A percentile compares a stretch with the other conserved stretches of the same genome.
phyloP scores from a whole-genome alignment of 495 filamentous ascomycete genomes.

The Aspergillus bertholletiae region DNA sequence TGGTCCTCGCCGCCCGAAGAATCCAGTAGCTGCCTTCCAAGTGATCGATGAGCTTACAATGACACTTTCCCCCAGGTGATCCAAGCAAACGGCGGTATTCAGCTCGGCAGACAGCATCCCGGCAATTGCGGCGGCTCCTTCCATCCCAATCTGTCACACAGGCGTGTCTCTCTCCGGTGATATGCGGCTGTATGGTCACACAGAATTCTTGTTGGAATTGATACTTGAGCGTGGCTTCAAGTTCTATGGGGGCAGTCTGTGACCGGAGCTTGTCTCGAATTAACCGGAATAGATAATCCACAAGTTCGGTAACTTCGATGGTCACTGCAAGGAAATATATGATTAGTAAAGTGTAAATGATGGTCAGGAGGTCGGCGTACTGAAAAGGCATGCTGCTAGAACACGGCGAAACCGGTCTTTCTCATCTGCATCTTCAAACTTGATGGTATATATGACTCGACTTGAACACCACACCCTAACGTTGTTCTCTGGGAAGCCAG shows the following conservation, averaged over 20 bases:
- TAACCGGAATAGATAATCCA: slow-evolving; percentile 32
- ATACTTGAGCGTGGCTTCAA: slow-evolving; percentile 18
- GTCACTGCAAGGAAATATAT: slow-evolving; percentile 9
- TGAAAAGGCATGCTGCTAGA: slow-evolving; percentile 32
- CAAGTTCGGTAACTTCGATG: slow-evolving; percentile 18
- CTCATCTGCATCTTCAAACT: slow-evolving; percentile 19
- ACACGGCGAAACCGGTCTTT: slow-evolving; percentile 38
- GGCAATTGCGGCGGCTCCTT: slow-evolving; percentile 19
- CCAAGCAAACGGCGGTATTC: slow-evolving; percentile 20
- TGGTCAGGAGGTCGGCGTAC: slow-evolving; percentile 9
- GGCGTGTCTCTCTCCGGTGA: slow-evolving; percentile 27
- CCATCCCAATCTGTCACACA: slow-evolving; percentile 37
- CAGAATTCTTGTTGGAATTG: slow-evolving; percentile 27
- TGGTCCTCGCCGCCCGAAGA: slow-evolving; percentile 34
- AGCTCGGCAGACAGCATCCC: slow-evolving; percentile 19
- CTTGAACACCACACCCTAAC: slow-evolving; percentile 19
- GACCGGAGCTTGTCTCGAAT: slow-evolving; percentile 34
- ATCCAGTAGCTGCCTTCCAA: slow-evolving; percentile 38
- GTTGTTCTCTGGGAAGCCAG: slow-evolving; percentile 8
- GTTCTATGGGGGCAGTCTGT: not conserved
- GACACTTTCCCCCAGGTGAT: slow-evolving; percentile 6
- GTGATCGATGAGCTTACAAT: slow-evolving; percentile 13
- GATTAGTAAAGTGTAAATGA: not conserved
- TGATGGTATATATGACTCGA: slow-evolving; percentile 12
- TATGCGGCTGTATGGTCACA: slow-evolving; percentile 5